Base-by-base conservation (phyloP, 768 basidiomycete species). In the Leccinellum rugosiceps region DNA sequence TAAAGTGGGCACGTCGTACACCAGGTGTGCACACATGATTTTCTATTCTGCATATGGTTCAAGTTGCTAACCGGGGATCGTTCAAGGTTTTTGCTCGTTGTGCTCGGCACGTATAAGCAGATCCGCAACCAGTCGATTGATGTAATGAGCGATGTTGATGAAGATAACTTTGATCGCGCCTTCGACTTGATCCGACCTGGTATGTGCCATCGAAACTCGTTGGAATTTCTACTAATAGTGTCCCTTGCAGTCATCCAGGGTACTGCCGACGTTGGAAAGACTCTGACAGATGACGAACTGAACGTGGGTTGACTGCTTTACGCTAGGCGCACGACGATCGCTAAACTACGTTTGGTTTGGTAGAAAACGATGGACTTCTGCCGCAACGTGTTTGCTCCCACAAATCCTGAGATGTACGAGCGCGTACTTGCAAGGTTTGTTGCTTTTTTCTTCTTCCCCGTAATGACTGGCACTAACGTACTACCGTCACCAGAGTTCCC, bases 301-400 rank as follows among this genome's bases (percentile, higher is more conserved):
- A 26, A 60, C 21, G 59, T 50, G 28, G 25, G 53, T n/a, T 10
- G 13, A 17, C 15, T 32, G 32, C 32, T 13, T 13, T 35, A 3
- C 13, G 9, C 6, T 1, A 44, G 31, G 14, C 2, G 9, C 3
- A 11, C 34, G 4, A 19, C 10, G 23, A n/a, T 47, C 21, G 15
- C 52, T 56, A 3, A 38, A 3, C 8, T 31, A 5, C 17, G 31
- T 7, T 26, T 32, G 32, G 13, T 32, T 14, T 14, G 25, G 21
- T 28, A 60, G 59, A 57, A 57, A 60, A 57, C 59, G 9, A 60
- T 57, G 47, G 56, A 57, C 32, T 57, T 60, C 47, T 57, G 59
- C 32, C 26, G 47, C 11, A 32, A 57, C 15, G 4, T 60, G 14
- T 57, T 60, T 1, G 59, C 41, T 14, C 59, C 59, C 3, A 57